Base-by-base conservation (phyloP, 768 basidiomycete genomes). In the Boletus rubescentipes region DNA sequence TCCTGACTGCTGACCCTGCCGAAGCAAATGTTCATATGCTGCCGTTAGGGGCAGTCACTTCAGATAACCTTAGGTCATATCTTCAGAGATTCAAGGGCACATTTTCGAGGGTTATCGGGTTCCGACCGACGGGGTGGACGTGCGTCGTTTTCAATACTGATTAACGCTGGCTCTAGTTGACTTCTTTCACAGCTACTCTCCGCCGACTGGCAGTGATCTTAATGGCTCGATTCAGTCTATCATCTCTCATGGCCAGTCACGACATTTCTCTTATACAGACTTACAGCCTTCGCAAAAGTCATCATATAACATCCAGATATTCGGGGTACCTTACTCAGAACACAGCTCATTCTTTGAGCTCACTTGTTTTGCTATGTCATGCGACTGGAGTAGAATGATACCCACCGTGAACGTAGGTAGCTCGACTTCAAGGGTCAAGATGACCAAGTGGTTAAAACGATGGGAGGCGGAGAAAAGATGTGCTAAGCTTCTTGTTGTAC, bases 101-200 rank as follows among this genome's bases (percentile, higher is more conserved):
- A 12, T 98, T 87, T 66, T 80, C 77, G 44, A 84, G 81, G 49
- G 82, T 83, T 2, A 77, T 97, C 12, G 95, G 88, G 0, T 89
- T 98, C 60, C 75, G 95, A 53, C 97, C 97, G 0, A 98, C 97
- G 0, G 97, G 97, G 34, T 98, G 96, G 96, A 91, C 92, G 84
- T 97, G 55, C 67, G 91, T 80, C 37, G 11, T 39, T 42, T 10
- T 26, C 26, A 26, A 26, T 26, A 6, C 26, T 26, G 26, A 6
- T 8, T 5, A 2, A 23, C 34, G 7, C 5, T 40, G 23, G 3
- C 16, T 32, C 46, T 43, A 18, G 30, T 42, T 61, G 43, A 67
- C 30, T 23, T 10, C 12, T 39, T 29, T 16, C 51, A 43, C 35
- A 91, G 90, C 23, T 93, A 82, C 61, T 77, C 84, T 1, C 84